phyloP scores from a whole-genome alignment of 495 filamentous ascomycete species.

The Haplographium delicatum region DNA sequence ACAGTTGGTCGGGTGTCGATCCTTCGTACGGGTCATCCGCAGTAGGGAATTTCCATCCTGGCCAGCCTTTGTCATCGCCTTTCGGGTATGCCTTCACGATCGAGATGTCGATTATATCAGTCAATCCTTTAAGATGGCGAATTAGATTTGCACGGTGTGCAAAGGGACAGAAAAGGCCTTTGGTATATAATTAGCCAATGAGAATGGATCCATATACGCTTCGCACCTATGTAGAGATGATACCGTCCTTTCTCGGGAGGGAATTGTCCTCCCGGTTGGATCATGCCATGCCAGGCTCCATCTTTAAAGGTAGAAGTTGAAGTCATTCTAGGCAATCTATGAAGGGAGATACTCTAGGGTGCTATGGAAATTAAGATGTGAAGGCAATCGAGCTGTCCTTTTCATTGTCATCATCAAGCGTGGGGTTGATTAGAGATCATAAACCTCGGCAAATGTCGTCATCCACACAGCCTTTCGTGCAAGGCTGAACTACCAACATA shows the following conservation, averaged over 20 bases:
- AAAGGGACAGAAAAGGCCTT: slow-evolving; percentile 47
- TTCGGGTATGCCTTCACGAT: slow-evolving; percentile 41
- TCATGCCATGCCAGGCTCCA: slow-evolving; percentile 30
- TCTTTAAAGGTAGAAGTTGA: slow-evolving; percentile 16
- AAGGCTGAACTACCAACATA: not conserved
- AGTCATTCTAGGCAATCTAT: slow-evolving; percentile 4
- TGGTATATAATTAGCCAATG: slow-evolving; percentile 2
- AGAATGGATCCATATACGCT: too few relatives aligned
- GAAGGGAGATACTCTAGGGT: not conserved
- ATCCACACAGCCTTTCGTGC: not conserved
- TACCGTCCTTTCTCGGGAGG: slow-evolving; percentile 70
- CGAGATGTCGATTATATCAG: slow-evolving; percentile 48
- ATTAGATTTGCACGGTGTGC: slow-evolving; percentile 55
- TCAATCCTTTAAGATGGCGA: slow-evolving; percentile 49
- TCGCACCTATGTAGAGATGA: slow-evolving; percentile 65
- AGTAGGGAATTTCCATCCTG: slow-evolving; percentile 37
- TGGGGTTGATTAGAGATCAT: too few relatives aligned
- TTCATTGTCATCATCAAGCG: too few relatives aligned
- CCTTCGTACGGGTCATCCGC: slow-evolving; percentile 55
- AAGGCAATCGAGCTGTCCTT: too few relatives aligned
- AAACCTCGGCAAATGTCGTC: too few relatives aligned
- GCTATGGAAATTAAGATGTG: not conserved
- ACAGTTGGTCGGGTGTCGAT: slow-evolving; percentile 32
- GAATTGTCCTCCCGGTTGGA: slow-evolving; percentile 54
- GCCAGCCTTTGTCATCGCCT: slow-evolving; percentile 35